Conservation (phyloP, 352 stramenopile species). For the Pilasporangium apinafurcum region DNA sequence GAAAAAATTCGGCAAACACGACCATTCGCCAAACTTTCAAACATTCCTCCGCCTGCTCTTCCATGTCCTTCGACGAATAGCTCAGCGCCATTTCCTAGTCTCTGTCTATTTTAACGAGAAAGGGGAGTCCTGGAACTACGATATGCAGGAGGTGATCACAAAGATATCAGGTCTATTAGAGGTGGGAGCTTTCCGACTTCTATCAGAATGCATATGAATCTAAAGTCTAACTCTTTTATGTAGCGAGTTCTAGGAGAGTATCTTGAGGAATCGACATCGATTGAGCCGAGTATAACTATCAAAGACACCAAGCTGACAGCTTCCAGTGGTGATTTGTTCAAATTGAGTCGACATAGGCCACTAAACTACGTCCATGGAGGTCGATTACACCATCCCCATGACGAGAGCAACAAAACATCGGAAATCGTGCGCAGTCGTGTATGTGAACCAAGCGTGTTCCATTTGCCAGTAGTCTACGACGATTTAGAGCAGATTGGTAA, state of each 20-base stretch:
- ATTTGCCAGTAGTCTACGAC: constrained; percentile 66
- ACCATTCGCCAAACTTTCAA: constrained; percentile 59
- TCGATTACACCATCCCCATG: constrained; percentile 11
- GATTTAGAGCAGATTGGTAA: constrained; percentile 58
- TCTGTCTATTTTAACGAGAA: constrained; percentile 56
- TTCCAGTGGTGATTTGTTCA: constrained; percentile 33
- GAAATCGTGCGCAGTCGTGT: constrained; percentile 28
- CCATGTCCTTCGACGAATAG: constrained; percentile 54
- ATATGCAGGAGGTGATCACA: constrained; percentile 56
- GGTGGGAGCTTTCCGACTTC: constrained; percentile 13
- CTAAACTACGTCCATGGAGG: constrained; percentile 16
- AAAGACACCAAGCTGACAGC: constrained; percentile 13
- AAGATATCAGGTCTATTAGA: constrained; percentile 60
- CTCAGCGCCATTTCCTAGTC: constrained; percentile 63
- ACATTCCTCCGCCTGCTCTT: constrained; percentile 64
- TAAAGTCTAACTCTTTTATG: not conserved
- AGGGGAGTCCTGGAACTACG: constrained; percentile 58
- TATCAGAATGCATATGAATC: too few relatives aligned
- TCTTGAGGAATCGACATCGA: constrained; percentile 32
- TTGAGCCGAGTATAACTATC: constrained; percentile 5
- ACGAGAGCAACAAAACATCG: constrained; percentile 12
- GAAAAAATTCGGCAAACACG: constrained; percentile 59
- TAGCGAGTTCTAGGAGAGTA: constrained; percentile 64
- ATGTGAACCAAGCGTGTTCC: constrained; percentile 71
- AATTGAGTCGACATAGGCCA: constrained; percentile 55